Evolutionary conservation across 176 grass and related monocot species (phyloP), one percentile per base, ranked within the genome.

Genomic region (Avena insularis): DNA sequence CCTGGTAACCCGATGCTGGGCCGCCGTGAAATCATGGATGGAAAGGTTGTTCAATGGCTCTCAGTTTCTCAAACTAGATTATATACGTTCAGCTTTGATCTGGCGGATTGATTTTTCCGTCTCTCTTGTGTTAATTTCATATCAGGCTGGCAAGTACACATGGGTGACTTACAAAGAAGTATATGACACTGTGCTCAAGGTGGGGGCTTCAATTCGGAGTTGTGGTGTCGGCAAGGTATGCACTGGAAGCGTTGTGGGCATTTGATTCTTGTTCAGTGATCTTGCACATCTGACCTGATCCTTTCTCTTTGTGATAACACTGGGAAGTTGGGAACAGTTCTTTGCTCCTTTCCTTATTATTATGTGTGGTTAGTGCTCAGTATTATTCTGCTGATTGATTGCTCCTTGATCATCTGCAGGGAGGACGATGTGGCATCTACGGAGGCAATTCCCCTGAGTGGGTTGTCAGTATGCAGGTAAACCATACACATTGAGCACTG

Each of bases 391-490:
- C 66, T 60, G 31, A 91, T 86, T 46, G 12, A 45, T 63, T 72
- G 33, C 17, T 65, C 60, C 6, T 47, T 80, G 29, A 15, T 80
- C 81, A 58, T 78, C 77, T 75, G 55, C 85, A 98, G 96, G 90
- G 91, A 38, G 88, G 92, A 47, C 93, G 93, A 33, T 98, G 96
- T 79, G 96, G 96, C 27, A 98, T 98, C 64, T 98, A 95, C 60
- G 93, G 96, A 89, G 90, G 84, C 47, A 98, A 98, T 87, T 94
- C 86, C 70, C 90, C 90, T 17, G 93, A 98, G 63, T 98, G 96
- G 96, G 64, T 98, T 78, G 89, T 95, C 60, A 98, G 91, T 79
- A 94, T 98, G 96, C 84, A 98, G 93, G 96, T 98, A 83, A 35
- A 68, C 2, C 10, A 46, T 72, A 66, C 51, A 19, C 43, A 46